Evolutionary conservation across 305 asterid genomes (phyloP).

Genomic region (Stenogyne calaminthoides): DNA sequence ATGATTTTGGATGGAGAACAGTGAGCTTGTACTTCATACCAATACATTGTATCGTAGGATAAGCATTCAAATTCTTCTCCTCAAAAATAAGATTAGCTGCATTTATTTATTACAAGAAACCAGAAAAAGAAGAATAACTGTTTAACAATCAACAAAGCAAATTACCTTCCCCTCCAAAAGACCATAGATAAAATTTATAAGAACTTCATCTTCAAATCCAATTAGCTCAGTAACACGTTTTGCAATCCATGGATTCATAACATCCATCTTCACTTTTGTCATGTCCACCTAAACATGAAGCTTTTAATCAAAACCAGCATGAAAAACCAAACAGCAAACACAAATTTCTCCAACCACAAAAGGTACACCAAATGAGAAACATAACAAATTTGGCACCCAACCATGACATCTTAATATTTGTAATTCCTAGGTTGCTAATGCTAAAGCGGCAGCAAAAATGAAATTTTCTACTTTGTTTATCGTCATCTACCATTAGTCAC

Average conservation of each 20-base stretch:
- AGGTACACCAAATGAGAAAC: conserved; percentile 1
- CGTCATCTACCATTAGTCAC: conserved; percentile 25
- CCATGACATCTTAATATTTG: conserved; percentile 3
- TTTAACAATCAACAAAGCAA: background rate
- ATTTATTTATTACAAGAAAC: background rate
- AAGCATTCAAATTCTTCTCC: background rate
- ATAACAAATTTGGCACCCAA: conserved; percentile 8
- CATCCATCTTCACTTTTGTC: conserved; percentile 92
- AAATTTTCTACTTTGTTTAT: background rate
- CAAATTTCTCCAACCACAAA: background rate
- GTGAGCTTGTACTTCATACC: conserved; percentile 6
- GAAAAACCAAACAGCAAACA: conserved; percentile 12
- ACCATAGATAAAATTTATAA: conserved; percentile 86
- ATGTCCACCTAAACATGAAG: conserved; percentile 73
- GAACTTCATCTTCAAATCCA: conserved; percentile 99
- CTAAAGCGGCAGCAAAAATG: background rate
- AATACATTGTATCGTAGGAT: background rate
- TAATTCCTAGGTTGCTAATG: background rate
- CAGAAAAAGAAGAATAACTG: background rate
- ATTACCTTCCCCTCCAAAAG: conserved; percentile 93
- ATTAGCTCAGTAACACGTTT: conserved; percentile 92
- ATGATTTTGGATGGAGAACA: background rate
- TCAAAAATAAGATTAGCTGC: background rate
- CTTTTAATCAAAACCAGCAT: conserved; percentile 15
- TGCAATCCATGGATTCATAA: conserved; percentile 98